These are phyloP conservation scores for Beauveria medogensis DNA, from an alignment of 2,329 filamentous ascomycete genomes.

Conservation along the genomic window DNA sequence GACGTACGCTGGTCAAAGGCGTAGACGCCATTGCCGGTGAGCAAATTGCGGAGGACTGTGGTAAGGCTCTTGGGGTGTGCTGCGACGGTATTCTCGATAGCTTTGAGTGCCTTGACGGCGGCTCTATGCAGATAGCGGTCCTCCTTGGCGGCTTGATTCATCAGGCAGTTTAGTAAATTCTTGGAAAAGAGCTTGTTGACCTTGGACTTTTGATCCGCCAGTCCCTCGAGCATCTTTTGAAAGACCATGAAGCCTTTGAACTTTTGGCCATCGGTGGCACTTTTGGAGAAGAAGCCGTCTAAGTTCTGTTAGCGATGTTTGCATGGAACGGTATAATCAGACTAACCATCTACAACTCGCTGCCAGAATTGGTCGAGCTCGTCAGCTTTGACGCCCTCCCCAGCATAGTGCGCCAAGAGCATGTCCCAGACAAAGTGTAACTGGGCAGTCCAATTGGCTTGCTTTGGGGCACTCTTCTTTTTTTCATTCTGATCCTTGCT, in stretches of 20 bases:
- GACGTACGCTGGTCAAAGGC: slow-evolving; percentile 84
- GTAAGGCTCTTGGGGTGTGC: slow-evolving; percentile 51
- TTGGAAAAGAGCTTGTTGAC: slow-evolving; percentile 64
- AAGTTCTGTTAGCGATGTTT: slow-evolving; percentile 17
- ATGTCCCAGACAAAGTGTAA: slow-evolving; percentile 84
- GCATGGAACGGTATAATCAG: neutral
- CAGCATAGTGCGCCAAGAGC: slow-evolving; percentile 51
- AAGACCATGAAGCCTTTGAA: slow-evolving; percentile 88
- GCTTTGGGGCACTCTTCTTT: slow-evolving; percentile 39
- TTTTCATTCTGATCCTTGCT: slow-evolving; percentile 35
- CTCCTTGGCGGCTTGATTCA: slow-evolving; percentile 72
- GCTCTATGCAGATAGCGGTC: slow-evolving; percentile 75
- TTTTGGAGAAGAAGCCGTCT: slow-evolving; percentile 78
- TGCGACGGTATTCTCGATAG: slow-evolving; percentile 58
- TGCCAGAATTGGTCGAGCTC: slow-evolving; percentile 76
- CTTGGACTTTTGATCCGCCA: slow-evolving; percentile 37
- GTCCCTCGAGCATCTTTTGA: slow-evolving; percentile 58
- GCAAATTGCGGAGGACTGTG: slow-evolving; percentile 56
- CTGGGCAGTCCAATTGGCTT: slow-evolving; percentile 70
- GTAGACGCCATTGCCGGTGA: slow-evolving; percentile 60
- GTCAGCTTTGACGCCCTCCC: slow-evolving; percentile 28
- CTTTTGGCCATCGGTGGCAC: slow-evolving; percentile 80
- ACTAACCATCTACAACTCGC: slow-evolving; percentile 74
- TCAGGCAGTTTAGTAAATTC: slow-evolving; percentile 73
- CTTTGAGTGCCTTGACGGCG: slow-evolving; percentile 66